phyloP scores from a whole-genome alignment of 116 monocot species.

The Phalaenopsis hybrid region DNA sequence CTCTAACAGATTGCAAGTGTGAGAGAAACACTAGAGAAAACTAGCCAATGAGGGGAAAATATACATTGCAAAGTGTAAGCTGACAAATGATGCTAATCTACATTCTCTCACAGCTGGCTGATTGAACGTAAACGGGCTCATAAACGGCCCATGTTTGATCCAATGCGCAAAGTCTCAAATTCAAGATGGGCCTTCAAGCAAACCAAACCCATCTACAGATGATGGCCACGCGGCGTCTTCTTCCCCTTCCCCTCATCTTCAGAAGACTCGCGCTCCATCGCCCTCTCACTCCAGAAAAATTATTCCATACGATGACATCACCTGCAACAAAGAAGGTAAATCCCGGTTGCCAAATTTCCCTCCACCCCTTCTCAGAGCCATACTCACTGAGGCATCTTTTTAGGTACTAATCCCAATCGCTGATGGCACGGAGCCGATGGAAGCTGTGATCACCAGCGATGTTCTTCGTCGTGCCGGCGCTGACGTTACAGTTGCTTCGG shows the following conservation, averaged over 20 bases:
- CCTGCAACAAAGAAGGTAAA: conserved; percentile 17
- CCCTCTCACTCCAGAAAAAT: background rate
- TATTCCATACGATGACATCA: conserved; percentile 18
- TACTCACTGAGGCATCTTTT: background rate
- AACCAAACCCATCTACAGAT: background rate
- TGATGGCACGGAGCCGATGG: conserved; percentile 80
- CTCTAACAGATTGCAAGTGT: too few relatives aligned
- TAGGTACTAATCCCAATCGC: conserved; percentile 74
- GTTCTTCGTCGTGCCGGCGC: too few relatives aligned
- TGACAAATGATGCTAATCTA: too few relatives aligned
- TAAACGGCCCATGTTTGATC: too few relatives aligned
- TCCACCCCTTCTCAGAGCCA: too few relatives aligned
- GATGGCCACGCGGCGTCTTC: conserved; percentile 37
- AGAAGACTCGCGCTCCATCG: conserved; percentile 5
- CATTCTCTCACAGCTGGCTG: too few relatives aligned
- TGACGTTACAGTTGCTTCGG: conserved; percentile 84
- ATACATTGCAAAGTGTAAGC: too few relatives aligned
- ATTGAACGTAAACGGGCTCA: too few relatives aligned
- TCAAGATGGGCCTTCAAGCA: too few relatives aligned
- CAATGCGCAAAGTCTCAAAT: too few relatives aligned
- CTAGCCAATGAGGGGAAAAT: too few relatives aligned
- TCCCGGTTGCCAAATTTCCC: background rate
- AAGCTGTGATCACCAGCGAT: conserved; percentile 72
- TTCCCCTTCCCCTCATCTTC: conserved; percentile 14
- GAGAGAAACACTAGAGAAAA: too few relatives aligned